Evolutionary conservation across 163 green algal genomes (phyloP), one percentile per base, ranked within the genome.

Genomic region (Volvox carteri): DNA sequence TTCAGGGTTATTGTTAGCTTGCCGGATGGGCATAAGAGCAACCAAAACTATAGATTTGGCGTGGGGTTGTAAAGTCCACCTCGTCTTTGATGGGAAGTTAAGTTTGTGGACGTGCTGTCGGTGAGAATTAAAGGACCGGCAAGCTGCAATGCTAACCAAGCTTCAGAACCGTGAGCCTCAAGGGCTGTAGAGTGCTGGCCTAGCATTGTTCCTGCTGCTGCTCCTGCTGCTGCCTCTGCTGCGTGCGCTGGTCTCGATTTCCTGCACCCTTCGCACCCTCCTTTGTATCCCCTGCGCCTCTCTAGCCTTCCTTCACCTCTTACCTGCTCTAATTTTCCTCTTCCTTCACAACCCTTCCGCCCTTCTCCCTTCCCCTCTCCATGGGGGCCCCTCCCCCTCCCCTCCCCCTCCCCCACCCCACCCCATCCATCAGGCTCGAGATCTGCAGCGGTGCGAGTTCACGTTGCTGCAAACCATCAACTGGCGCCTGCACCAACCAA

Each of bases 361-460:
- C n/a, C 12, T 78, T 4, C 39, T 56, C 35, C 41, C 35, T 23
- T 35, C 50, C 14, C 14, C 16, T 60, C 14, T 65, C 54, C 54
- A 65, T 65, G 16, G 50, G 16, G 50, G 14, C 41, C 39, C 16
- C 70, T 18, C 73, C 3, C 1, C 23, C 25, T 46, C 44, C 44
- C 4, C 14, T 44, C 21, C 25, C 30, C 50, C 46, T 25, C n/a
- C 9, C 72, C 6, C 16, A 12, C 72, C 39, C 4, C 28, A 7
- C 30, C n/a, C 65, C 28, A 4, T 6, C 19, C 41, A 30, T 6
- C 75, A 84, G 75, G 19, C 75, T 16, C 19, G 30, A n/a, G 75
- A 84, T 14, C n/a, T 84, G 46, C 48, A 68, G 33, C 75, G 75
- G n/a, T 62, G 37, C 37, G 75, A 84, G 75, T 68, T 48, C 18